Evolutionary conservation across 768 basidiomycete genomes (phyloP).

Genomic region (Phlebiopsis gigantea): DNA sequence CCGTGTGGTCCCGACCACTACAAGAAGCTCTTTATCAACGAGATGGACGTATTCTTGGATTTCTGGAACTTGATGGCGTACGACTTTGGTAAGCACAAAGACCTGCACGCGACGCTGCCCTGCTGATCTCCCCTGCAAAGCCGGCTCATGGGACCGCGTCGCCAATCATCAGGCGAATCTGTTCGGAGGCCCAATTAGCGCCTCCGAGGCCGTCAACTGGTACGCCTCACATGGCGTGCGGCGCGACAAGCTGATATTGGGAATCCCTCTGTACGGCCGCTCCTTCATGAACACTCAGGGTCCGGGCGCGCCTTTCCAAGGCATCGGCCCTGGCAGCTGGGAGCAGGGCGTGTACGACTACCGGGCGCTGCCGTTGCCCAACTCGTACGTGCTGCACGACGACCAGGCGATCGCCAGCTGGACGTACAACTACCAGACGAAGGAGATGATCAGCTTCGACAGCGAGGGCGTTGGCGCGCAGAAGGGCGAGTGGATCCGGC

Average conservation of each 20-base stretch:
- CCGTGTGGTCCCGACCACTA: constrained; percentile 90
- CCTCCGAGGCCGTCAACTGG: constrained; percentile 59
- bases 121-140: constrained; percentile 29
- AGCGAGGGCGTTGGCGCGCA: constrained; percentile 56
- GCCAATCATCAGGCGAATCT: constrained; percentile 87
- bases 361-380: constrained; percentile 77
- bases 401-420: constrained; percentile 70
- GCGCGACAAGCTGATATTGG: constrained; percentile 78
- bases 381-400: constrained; percentile 62
- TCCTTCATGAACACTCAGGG: constrained; percentile 85
- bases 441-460: constrained; percentile 85
- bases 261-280: constrained; percentile 91
- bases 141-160: constrained; percentile 69
- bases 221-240: constrained; percentile 70
- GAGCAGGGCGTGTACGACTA: constrained; percentile 92
- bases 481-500: constrained; percentile 80
- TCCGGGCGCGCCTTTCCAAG: constrained; percentile 72
- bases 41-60: constrained; percentile 86
- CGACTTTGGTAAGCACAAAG: constrained; percentile 56
- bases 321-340: constrained; percentile 87
- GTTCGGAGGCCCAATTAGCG: constrained; percentile 61
- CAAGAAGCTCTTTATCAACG: constrained; percentile 65
- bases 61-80: constrained; percentile 99
- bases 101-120: constrained; percentile 1
- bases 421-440: constrained; percentile 67